A percentile compares a stretch with the other conserved stretches of the same genome.
phyloP scores from a whole-genome alignment of 176 grass and related monocot genomes.

The Oryza coarctata region DNA sequence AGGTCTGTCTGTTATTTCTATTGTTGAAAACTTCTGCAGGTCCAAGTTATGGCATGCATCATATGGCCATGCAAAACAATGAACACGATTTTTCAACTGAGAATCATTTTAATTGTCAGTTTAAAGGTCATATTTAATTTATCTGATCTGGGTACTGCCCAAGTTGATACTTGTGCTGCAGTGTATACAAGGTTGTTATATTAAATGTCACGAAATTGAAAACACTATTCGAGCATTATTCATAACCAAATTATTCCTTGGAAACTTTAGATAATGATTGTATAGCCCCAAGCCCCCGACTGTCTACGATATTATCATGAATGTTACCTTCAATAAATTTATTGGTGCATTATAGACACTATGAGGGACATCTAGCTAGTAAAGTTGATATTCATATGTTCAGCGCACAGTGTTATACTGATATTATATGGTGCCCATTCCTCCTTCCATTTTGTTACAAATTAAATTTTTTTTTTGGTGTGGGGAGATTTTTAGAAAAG shows the following conservation, averaged over 20 bases:
- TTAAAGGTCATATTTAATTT: background rate
- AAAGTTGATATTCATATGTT: background rate
- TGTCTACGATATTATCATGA: background rate
- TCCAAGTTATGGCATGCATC: constrained; percentile 11
- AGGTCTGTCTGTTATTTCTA: background rate
- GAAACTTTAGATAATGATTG: background rate
- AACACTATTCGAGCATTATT: background rate
- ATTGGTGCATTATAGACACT: background rate
- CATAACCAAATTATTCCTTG: background rate
- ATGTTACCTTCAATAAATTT: background rate
- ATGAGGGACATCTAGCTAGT: background rate
- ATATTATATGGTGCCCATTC: background rate
- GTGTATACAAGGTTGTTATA: background rate
- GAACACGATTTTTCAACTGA: background rate
- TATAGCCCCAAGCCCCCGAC: background rate
- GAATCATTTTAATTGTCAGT: background rate
- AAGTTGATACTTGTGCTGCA: background rate
- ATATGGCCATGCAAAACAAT: background rate
- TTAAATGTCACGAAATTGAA: background rate
- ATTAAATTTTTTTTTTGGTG: background rate
- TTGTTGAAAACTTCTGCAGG: background rate
- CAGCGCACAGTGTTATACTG: background rate
- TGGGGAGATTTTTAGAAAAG: background rate
- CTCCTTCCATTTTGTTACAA: background rate
- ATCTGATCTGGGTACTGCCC: background rate